Evolutionary conservation across 331 rosid species (phyloP).

Genomic region (Acacia concinna): DNA sequence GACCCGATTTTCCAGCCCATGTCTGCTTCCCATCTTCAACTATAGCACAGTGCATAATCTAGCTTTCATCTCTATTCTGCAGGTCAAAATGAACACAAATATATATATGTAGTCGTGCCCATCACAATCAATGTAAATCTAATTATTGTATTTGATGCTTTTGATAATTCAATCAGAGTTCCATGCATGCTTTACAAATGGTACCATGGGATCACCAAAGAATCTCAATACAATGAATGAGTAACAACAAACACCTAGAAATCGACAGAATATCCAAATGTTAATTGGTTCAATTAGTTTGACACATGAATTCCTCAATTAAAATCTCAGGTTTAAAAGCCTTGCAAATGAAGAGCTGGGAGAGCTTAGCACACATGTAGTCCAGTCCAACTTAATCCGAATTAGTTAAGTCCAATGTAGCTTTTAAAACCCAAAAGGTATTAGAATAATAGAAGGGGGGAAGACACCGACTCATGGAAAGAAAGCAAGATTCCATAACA

Average conservation of each 20-base stretch:
- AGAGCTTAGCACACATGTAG: neutral
- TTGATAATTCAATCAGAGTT: neutral
- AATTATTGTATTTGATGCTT: neutral
- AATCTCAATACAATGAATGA: neutral
- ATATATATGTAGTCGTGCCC: neutral
- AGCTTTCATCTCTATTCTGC: neutral
- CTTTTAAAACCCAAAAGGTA: neutral
- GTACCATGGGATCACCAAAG: neutral
- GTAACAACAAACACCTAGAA: neutral
- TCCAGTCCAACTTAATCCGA: neutral
- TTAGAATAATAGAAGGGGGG: too few species aligned
- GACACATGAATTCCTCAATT: neutral
- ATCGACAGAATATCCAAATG: neutral
- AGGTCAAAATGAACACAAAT: neutral
- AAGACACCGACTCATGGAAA: too few species aligned
- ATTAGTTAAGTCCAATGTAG: neutral
- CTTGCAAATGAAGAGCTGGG: neutral
- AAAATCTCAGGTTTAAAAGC: neutral
- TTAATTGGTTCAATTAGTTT: neutral
- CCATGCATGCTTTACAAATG: neutral
- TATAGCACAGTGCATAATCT: constrained; percentile 31
- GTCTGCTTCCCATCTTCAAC: constrained; percentile 54
- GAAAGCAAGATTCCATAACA: too few species aligned
- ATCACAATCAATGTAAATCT: neutral
- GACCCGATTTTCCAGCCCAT: constrained; percentile 74